A percentile compares a stretch with the other conserved stretches of the same genome.
phyloP scores from a whole-genome alignment of 495 filamentous ascomycete species.

The Aspergillus wentii region DNA sequence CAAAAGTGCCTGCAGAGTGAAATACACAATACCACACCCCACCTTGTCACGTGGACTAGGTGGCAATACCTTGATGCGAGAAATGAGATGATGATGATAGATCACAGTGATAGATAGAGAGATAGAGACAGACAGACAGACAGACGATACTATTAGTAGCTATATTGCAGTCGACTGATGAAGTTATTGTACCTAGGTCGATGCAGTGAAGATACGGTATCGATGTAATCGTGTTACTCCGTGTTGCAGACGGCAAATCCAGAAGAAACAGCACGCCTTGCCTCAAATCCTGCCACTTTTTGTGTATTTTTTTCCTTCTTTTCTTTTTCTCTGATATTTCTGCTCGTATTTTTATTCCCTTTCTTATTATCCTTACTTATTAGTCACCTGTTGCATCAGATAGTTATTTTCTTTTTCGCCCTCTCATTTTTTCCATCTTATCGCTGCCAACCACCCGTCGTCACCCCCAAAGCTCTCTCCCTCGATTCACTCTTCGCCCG shows the following conservation, averaged over 20 bases:
- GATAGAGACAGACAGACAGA: too few species aligned
- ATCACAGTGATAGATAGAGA: too few species aligned
- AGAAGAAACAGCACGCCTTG: conserved; percentile 1
- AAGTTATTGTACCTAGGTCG: too few species aligned
- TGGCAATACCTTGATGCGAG: too few species aligned
- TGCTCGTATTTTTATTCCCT: neutral
- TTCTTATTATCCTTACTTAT: neutral
- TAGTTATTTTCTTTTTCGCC: neutral
- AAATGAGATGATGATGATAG: too few species aligned
- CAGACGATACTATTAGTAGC: too few species aligned
- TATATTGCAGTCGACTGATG: too few species aligned
- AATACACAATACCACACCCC: conserved; percentile 1
- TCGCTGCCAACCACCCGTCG: conserved; percentile 20
- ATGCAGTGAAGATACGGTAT: too few species aligned
- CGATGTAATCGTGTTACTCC: too few species aligned
- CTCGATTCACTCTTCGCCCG: conserved; percentile 7
- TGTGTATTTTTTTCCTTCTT: conserved; percentile 1
- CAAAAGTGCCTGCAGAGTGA: too few species aligned
- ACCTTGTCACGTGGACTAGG: conserved; percentile 6
- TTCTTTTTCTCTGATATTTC: neutral
- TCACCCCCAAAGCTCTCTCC: conserved; percentile 27
- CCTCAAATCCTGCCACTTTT: conserved; percentile 1
- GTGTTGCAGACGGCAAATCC: too few species aligned
- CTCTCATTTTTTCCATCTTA: neutral
- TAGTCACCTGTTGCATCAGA: neutral